phyloP scores from a whole-genome alignment of 2,329 filamentous ascomycete genomes.

The Metarhizium robertsii region DNA sequence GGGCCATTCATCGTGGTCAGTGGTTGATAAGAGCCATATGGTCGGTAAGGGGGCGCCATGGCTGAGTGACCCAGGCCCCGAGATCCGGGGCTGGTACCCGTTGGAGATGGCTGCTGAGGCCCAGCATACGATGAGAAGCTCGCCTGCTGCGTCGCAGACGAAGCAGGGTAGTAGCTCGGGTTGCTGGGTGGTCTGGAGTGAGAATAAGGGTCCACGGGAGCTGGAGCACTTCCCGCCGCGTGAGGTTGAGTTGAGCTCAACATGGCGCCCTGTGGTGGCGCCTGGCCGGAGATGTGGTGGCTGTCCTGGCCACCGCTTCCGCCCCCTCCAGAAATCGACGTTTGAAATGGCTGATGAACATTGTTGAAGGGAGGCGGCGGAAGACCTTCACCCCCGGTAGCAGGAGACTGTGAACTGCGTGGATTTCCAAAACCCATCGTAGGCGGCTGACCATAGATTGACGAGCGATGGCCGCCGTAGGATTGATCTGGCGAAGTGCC shows the following conservation, averaged over 20 bases:
- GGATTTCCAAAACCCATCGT: conserved; percentile 30
- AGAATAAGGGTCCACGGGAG: conserved; percentile 49
- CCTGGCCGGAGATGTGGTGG: conserved; percentile 21
- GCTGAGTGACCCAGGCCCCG: conserved; percentile 27
- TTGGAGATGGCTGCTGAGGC: conserved; percentile 36
- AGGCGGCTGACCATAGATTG: conserved; percentile 40
- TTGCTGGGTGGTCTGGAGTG: conserved; percentile 44
- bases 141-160: conserved; percentile 36
- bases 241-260: conserved; percentile 32
- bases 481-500: conserved; percentile 25
- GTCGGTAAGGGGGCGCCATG: conserved; percentile 39
- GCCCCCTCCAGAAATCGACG: conserved; percentile 41
- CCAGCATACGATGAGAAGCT: conserved; percentile 34
- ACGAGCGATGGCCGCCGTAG: conserved; percentile 16
- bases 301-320: conserved; percentile 29
- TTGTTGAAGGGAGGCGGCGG: conserved; percentile 60
- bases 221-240: conserved; percentile 40
- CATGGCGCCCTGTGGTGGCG: conserved; percentile 14
- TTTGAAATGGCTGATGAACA: conserved; percentile 56
- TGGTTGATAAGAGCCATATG: conserved; percentile 36
- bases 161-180: conserved; percentile 50
- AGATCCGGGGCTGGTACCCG: conserved; percentile 27
- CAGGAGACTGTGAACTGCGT: conserved; percentile 34
- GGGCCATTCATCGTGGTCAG: conserved; percentile 55
- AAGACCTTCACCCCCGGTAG: conserved; percentile 49